phyloP scores from a whole-genome alignment of 1,139 yeast genomes.

The Yamadazyma blattariae region DNA sequence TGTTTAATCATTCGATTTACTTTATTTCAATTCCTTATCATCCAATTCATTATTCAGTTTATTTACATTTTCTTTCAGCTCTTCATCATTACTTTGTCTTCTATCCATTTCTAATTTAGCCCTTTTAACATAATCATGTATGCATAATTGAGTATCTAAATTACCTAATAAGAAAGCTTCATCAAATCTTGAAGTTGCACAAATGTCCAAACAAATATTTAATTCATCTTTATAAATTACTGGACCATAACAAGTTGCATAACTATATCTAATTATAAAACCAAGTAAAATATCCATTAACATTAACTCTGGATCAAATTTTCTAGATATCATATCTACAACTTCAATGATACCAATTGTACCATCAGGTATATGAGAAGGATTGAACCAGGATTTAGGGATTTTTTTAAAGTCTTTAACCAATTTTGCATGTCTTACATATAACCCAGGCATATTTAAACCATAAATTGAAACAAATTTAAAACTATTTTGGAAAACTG shows the following conservation, averaged over 20 bases:
- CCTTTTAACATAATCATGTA: background rate
- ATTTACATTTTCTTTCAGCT: background rate
- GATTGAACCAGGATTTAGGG: slow-evolving; percentile 3
- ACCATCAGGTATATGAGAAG: slow-evolving; percentile 1
- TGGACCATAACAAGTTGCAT: slow-evolving; percentile 6
- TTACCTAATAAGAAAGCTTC: slow-evolving; percentile 5
- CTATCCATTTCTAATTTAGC: too few relatives aligned
- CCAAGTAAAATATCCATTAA: slow-evolving; percentile 3
- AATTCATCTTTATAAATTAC: slow-evolving; percentile 3
- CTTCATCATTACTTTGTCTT: background rate
- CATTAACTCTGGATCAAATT: slow-evolving; percentile 3
- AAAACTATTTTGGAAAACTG: background rate
- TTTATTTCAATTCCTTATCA: too few relatives aligned
- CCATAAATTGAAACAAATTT: slow-evolving; percentile 3
- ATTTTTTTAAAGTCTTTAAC: background rate
- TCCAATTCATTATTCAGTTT: too few relatives aligned
- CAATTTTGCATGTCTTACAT: background rate
- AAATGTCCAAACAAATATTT: slow-evolving; percentile 1
- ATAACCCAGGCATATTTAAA: background rate
- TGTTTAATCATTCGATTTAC: too few relatives aligned
- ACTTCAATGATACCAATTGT: background rate
- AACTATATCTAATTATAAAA: slow-evolving; percentile 1
- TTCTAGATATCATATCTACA: slow-evolving; percentile 1
- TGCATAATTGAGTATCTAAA: slow-evolving; percentile 3
- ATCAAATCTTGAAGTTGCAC: slow-evolving; percentile 5